Percentiles rank a stretch among this genome's conserved stretches.
Conservation (phyloP, 352 stramenopile genomes). For the Globisporangium nagaii region DNA sequence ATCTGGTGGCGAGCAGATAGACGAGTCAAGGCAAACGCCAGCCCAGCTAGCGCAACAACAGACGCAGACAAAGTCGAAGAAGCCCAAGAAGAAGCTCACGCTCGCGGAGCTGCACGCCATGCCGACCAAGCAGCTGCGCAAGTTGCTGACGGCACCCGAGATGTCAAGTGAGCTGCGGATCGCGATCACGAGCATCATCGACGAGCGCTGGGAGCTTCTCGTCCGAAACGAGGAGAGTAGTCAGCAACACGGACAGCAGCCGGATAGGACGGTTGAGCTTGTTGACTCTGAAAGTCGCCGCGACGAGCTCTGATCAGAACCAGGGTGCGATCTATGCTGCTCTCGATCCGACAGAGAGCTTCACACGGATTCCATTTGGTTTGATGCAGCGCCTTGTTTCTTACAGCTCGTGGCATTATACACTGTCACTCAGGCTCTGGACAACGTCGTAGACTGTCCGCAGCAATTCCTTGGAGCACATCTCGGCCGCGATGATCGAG, state of each 20-base stretch:
- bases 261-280: no score
- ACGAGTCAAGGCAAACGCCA: conserved; percentile 4
- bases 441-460: conserved; percentile 11
- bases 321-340: no score
- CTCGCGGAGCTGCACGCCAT: conserved; percentile 35
- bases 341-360: no score
- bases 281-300: no score
- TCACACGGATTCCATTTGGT: no score
- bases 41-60: background rate
- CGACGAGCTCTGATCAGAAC: no score
- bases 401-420: no score
- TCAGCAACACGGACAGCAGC: no score
- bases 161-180: conserved; percentile 30
- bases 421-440: background rate
- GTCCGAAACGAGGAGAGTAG: conserved; percentile 16
- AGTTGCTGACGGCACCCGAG: conserved; percentile 22
- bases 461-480: conserved; percentile 14
- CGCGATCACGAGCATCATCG: conserved; percentile 39
- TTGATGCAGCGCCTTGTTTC: no score
- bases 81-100: conserved; percentile 29
- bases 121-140: conserved; percentile 47
- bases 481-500: conserved; percentile 3
- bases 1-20: no score
- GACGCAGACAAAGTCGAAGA: background rate
- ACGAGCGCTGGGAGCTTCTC: conserved; percentile 38